Base-by-base conservation (phyloP, 75 land plant genomes). In the Ceratopteris richardii region DNA sequence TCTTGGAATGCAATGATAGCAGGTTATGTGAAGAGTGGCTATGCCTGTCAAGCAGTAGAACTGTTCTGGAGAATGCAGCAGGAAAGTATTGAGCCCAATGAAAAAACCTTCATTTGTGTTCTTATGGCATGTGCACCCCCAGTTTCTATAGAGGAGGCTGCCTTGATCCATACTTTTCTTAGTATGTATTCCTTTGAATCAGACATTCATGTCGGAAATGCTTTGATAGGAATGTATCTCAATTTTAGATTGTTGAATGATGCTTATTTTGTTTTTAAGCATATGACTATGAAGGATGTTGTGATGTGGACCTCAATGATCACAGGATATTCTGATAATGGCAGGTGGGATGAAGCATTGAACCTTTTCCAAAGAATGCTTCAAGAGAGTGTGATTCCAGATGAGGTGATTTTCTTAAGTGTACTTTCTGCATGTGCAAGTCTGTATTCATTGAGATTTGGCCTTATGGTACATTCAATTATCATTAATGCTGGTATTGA, bases 1-100 rank as follows among this genome's bases (percentile, higher is more conserved):
- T 67, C 70, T 22, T 67, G 70, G 70, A 67, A 67, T 64, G 70
- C 69, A 33, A 51, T 67, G 68, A 66, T 67, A 29, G 33, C 70
- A 44, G 61, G 25, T 18, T 59, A 59, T 59, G 56, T 20, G n/a
- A 31, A 46, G 36, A 19, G 40, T 41, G 68, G 67, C 20, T 22
- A 29, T 12, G 18, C 33, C 18, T 14, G 41, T n/a, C 39, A 60
- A 27, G 47, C 68, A 41, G 37, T 66, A 13, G 29, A 31, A 33
- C 65, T 66, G 21, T 66, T 60, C 26, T 17, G 46, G 30, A 47
- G 24, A 60, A 60, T 66, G 48, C 65, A 56, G 37, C 29, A 58
- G 23, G 65, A 33, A 44, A 61, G 66, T 0, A 33, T 73, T 31
- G 1, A 57, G 20, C 76, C 76, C 31, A 40, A 66, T 25, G 47